Percentiles rank a stretch among this genome's conserved stretches.
phyloP scores from a whole-genome alignment of 139 green algal species.

The Eudorina sp. region DNA sequence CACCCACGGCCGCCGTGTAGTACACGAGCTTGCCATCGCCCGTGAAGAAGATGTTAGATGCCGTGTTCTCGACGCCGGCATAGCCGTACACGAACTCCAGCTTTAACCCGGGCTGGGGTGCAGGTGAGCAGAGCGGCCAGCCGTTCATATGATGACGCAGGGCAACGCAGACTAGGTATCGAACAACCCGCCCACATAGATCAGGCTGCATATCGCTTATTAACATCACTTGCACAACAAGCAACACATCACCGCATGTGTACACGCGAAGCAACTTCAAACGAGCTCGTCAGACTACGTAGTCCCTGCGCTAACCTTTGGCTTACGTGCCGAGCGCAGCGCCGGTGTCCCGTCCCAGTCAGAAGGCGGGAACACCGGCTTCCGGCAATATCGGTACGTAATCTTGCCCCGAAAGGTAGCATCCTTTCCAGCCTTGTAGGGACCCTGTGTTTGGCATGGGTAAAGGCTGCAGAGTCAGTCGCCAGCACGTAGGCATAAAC shows the following conservation, averaged over 20 bases:
- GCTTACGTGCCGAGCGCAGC: constrained; percentile 73
- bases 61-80: constrained; percentile 60
- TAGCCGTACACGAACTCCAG: constrained; percentile 87
- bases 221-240: too few species aligned
- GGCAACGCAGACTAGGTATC: too few species aligned
- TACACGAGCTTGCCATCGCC: constrained; percentile 70
- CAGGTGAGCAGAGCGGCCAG: too few species aligned
- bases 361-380: constrained; percentile 77
- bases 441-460: constrained; percentile 54
- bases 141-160: too few species aligned
- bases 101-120: constrained; percentile 64
- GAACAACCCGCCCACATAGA: too few species aligned
- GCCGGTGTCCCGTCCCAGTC: constrained; percentile 74
- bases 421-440: constrained; percentile 57
- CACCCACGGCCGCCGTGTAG: constrained; percentile 76
- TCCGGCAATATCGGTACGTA: constrained; percentile 79
- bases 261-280: too few species aligned
- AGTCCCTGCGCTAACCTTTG: constrained; percentile 55
- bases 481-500: too few species aligned
- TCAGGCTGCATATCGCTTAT: too few species aligned
- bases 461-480: too few species aligned
- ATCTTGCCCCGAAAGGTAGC: constrained; percentile 78
- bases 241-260: too few species aligned
- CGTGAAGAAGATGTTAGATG: constrained; percentile 74
- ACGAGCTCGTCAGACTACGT: too few species aligned